These are phyloP conservation scores for Curvularia lunata DNA, from an alignment of 2,329 filamentous ascomycete genomes.

Conservation along the genomic window DNA sequence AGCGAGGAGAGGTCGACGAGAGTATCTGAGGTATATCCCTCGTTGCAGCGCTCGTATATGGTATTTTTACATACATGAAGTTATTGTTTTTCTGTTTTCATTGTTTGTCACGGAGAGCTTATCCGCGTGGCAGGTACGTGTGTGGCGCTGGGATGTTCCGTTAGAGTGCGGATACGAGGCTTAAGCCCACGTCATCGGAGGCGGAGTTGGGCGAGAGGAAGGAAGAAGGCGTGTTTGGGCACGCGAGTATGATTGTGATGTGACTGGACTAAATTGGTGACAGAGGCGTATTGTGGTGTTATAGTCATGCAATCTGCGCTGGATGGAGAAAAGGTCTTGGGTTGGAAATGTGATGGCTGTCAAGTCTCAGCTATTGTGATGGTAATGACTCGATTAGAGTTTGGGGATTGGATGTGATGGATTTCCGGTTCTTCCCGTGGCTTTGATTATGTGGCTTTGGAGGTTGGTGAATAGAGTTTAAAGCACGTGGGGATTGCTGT, in stretches of 20 bases:
- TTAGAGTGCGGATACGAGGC: background rate
- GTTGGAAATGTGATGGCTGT: no score
- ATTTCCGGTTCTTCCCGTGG: background rate
- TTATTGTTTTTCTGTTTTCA: background rate
- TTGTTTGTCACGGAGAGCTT: background rate
- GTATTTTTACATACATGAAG: no score
- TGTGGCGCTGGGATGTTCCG: background rate
- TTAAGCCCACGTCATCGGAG: background rate
- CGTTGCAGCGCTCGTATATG: no score
- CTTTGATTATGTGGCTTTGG: background rate
- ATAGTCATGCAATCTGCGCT: no score
- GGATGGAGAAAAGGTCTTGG: no score
- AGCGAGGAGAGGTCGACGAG: no score
- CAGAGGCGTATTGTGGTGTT: background rate
- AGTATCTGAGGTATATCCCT: no score
- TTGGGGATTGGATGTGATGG: background rate
- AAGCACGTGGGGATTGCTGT: background rate
- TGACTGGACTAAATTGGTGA: background rate
- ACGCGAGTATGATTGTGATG: background rate
- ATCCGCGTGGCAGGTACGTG: background rate
- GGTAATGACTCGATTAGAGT: background rate
- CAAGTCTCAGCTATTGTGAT: background rate
- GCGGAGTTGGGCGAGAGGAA: background rate
- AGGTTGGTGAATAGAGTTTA: background rate
- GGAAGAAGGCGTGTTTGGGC: background rate